Evolutionary conservation across 2,329 filamentous ascomycete species (phyloP), one percentile per base, ranked within the genome.

Genomic region (Ambrosiella cleistominuta): DNA sequence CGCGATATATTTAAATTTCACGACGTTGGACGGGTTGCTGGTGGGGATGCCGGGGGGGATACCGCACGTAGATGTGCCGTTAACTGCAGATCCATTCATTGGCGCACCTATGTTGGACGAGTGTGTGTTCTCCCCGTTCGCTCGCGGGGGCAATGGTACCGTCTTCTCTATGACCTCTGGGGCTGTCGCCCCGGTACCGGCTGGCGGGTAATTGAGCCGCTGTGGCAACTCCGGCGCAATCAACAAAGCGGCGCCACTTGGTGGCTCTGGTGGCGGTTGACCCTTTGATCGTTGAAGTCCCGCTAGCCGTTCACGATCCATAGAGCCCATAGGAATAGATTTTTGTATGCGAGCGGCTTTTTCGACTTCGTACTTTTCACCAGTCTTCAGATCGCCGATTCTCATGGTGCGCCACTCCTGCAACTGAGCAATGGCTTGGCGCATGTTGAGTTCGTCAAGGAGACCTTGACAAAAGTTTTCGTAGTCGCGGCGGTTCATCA

Each of bases 401-500:
- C 85, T 82, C 71, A 88, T 80, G 52, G 80, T 80, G 38, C 93
- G 82, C 93, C 93, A 98, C 66, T 97, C 93, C 67, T 97, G 91
- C 2, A 98, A 74, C 68, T 97, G 91, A 0, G 78, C 63, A 60
- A 98, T 95, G 42, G 93, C 93, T 66, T 94, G 83, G 1, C 93
- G 82, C 15, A 98, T 74, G 64, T 95, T 95, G 62, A 93, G 81
- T 70, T 98, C 93, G 65, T 95, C 90, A 52, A 95, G 79, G 0
- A 98, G 73, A 1, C 89, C 90, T 61, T 88, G 83, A 63, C 84
- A 86, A 64, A 97, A 83, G 9, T 83, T 80, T 62, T 94, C 86
- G 66, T 95, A 97, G 68, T 98, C 93, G 52, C 84, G 77, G 64
- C 85, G 85, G 65, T 91, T 95, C 91, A 97, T 96, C 80, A 97